These are phyloP conservation scores for Aspergillus carlsbadensis DNA, from an alignment of 495 filamentous ascomycete genomes.

Conservation along the genomic window DNA sequence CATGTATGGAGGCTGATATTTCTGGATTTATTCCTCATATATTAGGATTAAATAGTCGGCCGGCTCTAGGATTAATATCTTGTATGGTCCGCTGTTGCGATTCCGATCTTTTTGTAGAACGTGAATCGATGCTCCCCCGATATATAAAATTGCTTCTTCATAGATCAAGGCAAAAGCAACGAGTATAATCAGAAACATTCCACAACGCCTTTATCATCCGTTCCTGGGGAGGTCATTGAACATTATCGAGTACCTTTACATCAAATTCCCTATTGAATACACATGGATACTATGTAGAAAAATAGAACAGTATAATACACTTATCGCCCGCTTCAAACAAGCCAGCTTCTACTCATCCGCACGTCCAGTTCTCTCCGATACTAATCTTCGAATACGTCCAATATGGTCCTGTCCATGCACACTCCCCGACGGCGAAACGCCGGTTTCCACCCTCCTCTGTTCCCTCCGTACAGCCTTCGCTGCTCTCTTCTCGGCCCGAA, in stretches of 20 bases:
- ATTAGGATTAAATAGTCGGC: no score
- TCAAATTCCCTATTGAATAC: neutral
- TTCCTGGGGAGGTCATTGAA: neutral
- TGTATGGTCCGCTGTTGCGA: no score
- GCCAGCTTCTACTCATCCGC: neutral
- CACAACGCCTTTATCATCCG: no score
- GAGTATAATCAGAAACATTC: no score
- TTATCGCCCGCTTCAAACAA: neutral
- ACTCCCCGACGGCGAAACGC: neutral
- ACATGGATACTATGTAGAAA: neutral
- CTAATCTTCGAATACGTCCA: slow-evolving; percentile 20
- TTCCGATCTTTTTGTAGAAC: no score
- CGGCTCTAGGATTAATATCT: no score
- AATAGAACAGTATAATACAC: slow-evolving; percentile 18
- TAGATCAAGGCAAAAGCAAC: no score
- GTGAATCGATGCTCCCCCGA: no score
- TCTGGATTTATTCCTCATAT: no score
- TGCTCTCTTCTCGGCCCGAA: slow-evolving; percentile 45
- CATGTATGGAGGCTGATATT: no score
- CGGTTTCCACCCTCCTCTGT: slow-evolving; percentile 26
- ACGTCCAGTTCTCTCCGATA: slow-evolving; percentile 15
- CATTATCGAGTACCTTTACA: neutral
- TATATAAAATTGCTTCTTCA: no score
- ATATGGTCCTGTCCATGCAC: slow-evolving; percentile 23
- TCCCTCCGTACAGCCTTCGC: slow-evolving; percentile 51